These are phyloP conservation scores for Globisporangium irregulare DNA, from an alignment of 352 stramenopile species.

Conservation along the genomic window DNA sequence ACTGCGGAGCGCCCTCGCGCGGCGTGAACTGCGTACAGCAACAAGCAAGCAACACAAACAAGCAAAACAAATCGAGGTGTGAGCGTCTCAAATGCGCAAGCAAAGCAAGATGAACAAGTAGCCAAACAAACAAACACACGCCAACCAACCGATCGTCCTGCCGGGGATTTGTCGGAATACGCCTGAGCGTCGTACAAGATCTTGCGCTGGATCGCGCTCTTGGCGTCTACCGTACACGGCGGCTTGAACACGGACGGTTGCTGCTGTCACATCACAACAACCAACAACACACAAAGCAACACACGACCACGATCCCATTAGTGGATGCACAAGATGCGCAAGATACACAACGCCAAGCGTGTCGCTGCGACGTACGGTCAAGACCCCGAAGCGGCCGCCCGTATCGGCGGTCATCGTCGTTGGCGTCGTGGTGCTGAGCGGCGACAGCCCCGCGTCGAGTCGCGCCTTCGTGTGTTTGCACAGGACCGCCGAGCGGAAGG, in stretches of 20 bases:
- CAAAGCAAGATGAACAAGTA: background rate
- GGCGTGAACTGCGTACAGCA: conserved; percentile 12
- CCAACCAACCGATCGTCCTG: conserved; percentile 37
- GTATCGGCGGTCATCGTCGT: background rate
- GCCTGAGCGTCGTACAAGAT: conserved; percentile 51
- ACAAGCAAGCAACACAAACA: background rate
- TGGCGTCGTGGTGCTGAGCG: conserved; percentile 7
- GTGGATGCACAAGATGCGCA: background rate
- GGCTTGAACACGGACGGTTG: conserved; percentile 42
- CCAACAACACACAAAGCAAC: background rate
- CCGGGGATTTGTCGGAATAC: conserved; percentile 35
- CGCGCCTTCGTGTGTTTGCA: conserved; percentile 68
- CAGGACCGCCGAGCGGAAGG: conserved; percentile 55
- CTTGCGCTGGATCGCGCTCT: conserved; percentile 51
- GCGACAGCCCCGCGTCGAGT: conserved; percentile 15
- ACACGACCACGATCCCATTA: background rate
- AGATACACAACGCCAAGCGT: background rate
- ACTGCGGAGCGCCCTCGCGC: conserved; percentile 32
- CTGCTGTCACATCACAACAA: background rate
- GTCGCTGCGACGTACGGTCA: background rate
- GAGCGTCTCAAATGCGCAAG: background rate
- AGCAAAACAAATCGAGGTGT: conserved; percentile 5
- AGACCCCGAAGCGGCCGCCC: conserved; percentile 3
- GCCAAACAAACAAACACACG: background rate
- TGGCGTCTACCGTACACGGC: conserved; percentile 43